These are phyloP conservation scores for Entomortierella chlamydospora DNA, from an alignment of 192 early-diverging fungal genomes.

Conservation along the genomic window DNA sequence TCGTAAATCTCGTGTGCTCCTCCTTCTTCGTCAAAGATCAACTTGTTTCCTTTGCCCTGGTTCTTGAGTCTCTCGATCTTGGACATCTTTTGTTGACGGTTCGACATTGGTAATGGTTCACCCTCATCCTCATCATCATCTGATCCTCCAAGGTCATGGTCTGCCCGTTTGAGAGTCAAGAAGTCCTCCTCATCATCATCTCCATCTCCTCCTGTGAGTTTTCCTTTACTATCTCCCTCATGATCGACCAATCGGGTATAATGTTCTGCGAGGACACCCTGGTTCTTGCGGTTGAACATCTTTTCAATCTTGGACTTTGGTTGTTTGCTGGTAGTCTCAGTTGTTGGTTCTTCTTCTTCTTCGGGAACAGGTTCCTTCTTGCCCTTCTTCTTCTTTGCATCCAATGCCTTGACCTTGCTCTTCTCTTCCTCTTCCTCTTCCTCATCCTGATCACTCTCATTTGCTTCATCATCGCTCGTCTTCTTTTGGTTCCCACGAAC, in stretches of 20 bases:
- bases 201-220: slow-evolving; percentile 40
- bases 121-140: slow-evolving; percentile 57
- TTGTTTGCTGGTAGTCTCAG: slow-evolving; percentile 27
- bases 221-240: slow-evolving; percentile 54
- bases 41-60: slow-evolving; percentile 73
- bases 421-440: slow-evolving; percentile 43
- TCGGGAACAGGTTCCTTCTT: slow-evolving; percentile 49
- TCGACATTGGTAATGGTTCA: slow-evolving; percentile 49
- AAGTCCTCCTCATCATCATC: slow-evolving; percentile 80
- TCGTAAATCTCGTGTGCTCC: slow-evolving; percentile 79
- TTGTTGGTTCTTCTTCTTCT: slow-evolving; percentile 9
- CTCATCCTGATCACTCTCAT: slow-evolving; percentile 54
- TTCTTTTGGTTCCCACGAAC: slow-evolving; percentile 66
- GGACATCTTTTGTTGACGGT: slow-evolving; percentile 62
- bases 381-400: slow-evolving; percentile 53
- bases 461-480: slow-evolving; percentile 45
- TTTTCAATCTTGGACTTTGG: slow-evolving; percentile 88
- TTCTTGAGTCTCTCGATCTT: slow-evolving; percentile 82
- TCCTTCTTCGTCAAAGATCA: slow-evolving; percentile 97
- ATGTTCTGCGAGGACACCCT: slow-evolving; percentile 89
- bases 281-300: slow-evolving; percentile 95
- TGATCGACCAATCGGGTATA: slow-evolving; percentile 88
- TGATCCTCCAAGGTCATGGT: slow-evolving; percentile 76
- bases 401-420: slow-evolving; percentile 30
- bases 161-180: slow-evolving; percentile 82